phyloP scores from a whole-genome alignment of 2,329 filamentous ascomycete species.

The Beauveria sp. region DNA sequence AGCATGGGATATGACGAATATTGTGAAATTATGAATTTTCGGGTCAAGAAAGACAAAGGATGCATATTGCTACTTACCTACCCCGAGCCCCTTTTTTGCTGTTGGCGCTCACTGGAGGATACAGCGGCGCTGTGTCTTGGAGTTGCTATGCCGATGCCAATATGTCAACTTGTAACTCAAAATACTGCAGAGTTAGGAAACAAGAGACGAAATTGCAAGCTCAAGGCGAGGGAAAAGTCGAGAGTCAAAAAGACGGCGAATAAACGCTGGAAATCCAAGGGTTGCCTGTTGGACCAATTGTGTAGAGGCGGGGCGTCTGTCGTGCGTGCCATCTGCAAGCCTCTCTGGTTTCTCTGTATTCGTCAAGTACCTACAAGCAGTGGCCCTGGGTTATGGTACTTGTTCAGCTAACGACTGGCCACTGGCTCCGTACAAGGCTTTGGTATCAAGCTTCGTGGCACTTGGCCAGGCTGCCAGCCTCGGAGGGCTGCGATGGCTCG shows the following conservation, averaged over 20 bases:
- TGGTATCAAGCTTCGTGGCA: slow-evolving; percentile 1
- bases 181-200: not conserved
- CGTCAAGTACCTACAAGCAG: not conserved
- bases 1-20: not conserved
- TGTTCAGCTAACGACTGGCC: not conserved
- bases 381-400: not conserved
- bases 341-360: not conserved
- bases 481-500: not conserved
- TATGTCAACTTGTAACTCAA: not conserved
- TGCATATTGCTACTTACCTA: not conserved
- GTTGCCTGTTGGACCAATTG: not conserved
- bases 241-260: not conserved
- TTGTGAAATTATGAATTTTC: not conserved
- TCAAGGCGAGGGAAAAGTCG: not conserved
- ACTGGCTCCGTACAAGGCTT: not conserved
- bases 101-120: not conserved
- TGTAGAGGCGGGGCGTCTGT: slow-evolving; percentile 4
- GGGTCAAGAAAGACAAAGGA: not conserved
- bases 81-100: slow-evolving; percentile 1
- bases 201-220: not conserved
- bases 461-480: not conserved
- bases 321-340: slow-evolving; percentile 2
- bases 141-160: not conserved
- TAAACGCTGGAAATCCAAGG: not conserved
- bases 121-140: not conserved